Evolutionary conservation across 1,139 yeast genomes (phyloP).

Genomic region (Nakaseomyces delphensis): DNA sequence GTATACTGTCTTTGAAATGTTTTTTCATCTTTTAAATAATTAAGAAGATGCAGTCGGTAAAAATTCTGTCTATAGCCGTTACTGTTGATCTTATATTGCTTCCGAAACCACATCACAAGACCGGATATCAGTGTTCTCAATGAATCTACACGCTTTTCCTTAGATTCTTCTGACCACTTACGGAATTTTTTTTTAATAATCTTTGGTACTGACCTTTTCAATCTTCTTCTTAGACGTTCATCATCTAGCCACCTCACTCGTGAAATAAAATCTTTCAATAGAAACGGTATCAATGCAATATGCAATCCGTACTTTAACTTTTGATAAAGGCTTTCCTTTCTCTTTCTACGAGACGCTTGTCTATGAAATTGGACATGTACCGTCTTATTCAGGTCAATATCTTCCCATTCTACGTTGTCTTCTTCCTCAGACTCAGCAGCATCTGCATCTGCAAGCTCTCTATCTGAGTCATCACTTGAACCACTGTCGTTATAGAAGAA

Average conservation of each 20-base stretch:
- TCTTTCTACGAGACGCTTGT: constrained; percentile 6
- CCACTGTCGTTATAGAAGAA: constrained; percentile 1
- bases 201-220: constrained; percentile 21
- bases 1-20: background rate
- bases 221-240: constrained; percentile 18
- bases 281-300: constrained; percentile 17
- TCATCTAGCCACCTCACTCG: constrained; percentile 16
- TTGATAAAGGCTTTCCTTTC: constrained; percentile 9
- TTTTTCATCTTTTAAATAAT: constrained; percentile 6
- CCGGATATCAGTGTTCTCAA: constrained; percentile 20
- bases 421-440: constrained; percentile 7
- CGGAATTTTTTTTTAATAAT: constrained; percentile 16
- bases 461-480: background rate
- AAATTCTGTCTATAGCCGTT: constrained; percentile 25
- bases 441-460: background rate
- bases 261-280: constrained; percentile 12
- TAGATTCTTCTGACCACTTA: constrained; percentile 8
- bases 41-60: constrained; percentile 14
- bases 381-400: constrained; percentile 15
- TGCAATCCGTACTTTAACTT: constrained; percentile 17
- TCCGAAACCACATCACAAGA: constrained; percentile 21
- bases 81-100: constrained; percentile 20
- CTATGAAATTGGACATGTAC: constrained; percentile 6
- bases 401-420: constrained; percentile 21
- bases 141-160: constrained; percentile 5